phyloP scores from a whole-genome alignment of 192 early-diverging fungal genomes.

The Radiomyces spectabilis region DNA sequence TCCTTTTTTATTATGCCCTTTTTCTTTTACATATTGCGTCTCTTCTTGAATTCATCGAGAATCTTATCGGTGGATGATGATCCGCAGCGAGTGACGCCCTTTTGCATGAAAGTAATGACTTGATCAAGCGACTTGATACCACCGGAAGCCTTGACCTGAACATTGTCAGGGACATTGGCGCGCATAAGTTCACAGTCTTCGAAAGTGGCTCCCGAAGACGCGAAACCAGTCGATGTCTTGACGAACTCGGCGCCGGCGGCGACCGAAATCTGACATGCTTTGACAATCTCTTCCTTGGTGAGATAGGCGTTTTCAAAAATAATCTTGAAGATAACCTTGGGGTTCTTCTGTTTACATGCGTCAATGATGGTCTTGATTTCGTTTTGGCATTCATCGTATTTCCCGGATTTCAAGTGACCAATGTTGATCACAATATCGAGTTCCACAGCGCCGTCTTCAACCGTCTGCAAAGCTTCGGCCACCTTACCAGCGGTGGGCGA shows the following conservation, averaged over 20 bases:
- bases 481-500: conserved; percentile 41
- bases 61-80: conserved; percentile 45
- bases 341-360: conserved; percentile 32
- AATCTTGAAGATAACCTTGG: conserved; percentile 44
- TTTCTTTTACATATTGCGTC: conserved; percentile 1
- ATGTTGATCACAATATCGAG: conserved; percentile 56
- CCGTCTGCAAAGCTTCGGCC: conserved; percentile 41
- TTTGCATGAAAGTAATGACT: conserved; percentile 41
- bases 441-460: conserved; percentile 52
- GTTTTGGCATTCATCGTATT: conserved; percentile 28
- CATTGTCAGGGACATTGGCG: conserved; percentile 25
- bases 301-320: conserved; percentile 56
- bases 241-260: conserved; percentile 53
- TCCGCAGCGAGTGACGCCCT: conserved; percentile 50
- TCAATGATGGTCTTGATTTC: conserved; percentile 33
- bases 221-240: conserved; percentile 57
- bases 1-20: not conserved
- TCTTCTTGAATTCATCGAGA: conserved; percentile 37
- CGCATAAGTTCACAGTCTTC: conserved; percentile 47
- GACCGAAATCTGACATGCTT: conserved; percentile 31
- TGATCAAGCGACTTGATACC: conserved; percentile 49
- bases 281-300: conserved; percentile 42
- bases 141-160: conserved; percentile 53
- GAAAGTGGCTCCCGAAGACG: conserved; percentile 40
- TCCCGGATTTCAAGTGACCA: conserved; percentile 41